These are phyloP conservation scores for Thielaviopsis ethacetica DNA, from an alignment of 2,329 filamentous ascomycete species.

Conservation along the genomic window DNA sequence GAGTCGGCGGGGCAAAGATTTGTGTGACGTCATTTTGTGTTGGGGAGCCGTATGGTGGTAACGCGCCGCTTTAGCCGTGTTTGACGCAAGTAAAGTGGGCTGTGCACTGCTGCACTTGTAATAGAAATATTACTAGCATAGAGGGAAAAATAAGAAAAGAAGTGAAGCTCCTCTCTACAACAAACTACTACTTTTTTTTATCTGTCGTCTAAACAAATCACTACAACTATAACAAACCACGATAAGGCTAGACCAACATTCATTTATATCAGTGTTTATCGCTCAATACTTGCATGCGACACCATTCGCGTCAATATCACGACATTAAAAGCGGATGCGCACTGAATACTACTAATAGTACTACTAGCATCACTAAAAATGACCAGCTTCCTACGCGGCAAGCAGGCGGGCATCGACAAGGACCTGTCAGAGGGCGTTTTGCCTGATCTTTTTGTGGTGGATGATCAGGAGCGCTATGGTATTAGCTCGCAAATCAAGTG, in stretches of 20 bases:
- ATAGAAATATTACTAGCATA: neutral
- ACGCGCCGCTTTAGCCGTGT: neutral
- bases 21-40: neutral
- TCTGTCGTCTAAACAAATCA: neutral
- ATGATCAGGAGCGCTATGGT: constrained; percentile 70
- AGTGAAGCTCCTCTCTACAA: neutral
- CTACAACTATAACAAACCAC: neutral
- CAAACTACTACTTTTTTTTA: neutral
- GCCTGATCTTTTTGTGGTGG: constrained; percentile 62
- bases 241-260: neutral
- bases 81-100: neutral
- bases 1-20: neutral
- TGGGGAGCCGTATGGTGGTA: neutral
- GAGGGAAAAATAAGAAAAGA: neutral
- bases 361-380: constrained; percentile 28
- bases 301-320: neutral
- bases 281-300: neutral
- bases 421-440: constrained; percentile 74
- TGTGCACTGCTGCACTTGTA: neutral
- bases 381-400: constrained; percentile 77
- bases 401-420: constrained; percentile 83
- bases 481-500: constrained; percentile 61
- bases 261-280: neutral
- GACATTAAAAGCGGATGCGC: neutral
- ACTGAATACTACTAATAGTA: neutral